Percentiles rank a stretch among this genome's conserved stretches.
These are phyloP conservation scores for Plectosphaerella sp. DNA, from an alignment of 2,329 filamentous ascomycete species.

Conservation along the genomic window DNA sequence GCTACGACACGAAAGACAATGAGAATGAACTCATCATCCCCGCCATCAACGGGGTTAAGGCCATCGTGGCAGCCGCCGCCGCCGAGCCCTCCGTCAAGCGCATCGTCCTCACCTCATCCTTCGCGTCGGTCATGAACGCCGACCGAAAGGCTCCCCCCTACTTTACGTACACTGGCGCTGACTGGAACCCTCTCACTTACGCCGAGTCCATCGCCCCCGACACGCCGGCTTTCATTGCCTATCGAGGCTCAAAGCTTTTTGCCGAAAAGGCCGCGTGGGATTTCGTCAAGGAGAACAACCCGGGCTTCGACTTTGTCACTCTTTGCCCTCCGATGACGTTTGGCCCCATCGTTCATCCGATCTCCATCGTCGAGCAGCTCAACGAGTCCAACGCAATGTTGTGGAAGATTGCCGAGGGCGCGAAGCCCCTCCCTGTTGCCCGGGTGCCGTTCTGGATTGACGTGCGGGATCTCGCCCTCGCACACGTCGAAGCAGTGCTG, in stretches of 20 bases:
- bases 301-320: constrained; percentile 36
- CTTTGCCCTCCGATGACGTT: constrained; percentile 41
- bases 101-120: constrained; percentile 60
- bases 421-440: constrained; percentile 28
- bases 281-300: constrained; percentile 26
- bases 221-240: constrained; percentile 33
- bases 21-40: constrained; percentile 39
- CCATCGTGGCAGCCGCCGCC: constrained; percentile 30
- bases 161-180: constrained; percentile 46
- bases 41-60: constrained; percentile 38
- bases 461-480: constrained; percentile 38
- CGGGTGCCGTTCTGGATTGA: constrained; percentile 40
- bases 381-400: constrained; percentile 38
- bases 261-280: constrained; percentile 29
- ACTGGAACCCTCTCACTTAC: constrained; percentile 54
- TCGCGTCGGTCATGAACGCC: constrained; percentile 58
- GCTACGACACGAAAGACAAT: constrained; percentile 35
- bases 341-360: constrained; percentile 36
- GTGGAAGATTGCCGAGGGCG: constrained; percentile 32
- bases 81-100: constrained; percentile 17
- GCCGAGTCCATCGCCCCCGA: constrained; percentile 38
- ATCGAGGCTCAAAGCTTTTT: constrained; percentile 28
- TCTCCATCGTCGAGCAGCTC: constrained; percentile 25
- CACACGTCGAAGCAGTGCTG: constrained; percentile 37
- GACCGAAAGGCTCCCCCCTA: constrained; percentile 40